A percentile compares a stretch with the other conserved stretches of the same genome.
Evolutionary conservation across 306 rosid species (phyloP).

Genomic region (Gynostemma pentaphyllum): DNA sequence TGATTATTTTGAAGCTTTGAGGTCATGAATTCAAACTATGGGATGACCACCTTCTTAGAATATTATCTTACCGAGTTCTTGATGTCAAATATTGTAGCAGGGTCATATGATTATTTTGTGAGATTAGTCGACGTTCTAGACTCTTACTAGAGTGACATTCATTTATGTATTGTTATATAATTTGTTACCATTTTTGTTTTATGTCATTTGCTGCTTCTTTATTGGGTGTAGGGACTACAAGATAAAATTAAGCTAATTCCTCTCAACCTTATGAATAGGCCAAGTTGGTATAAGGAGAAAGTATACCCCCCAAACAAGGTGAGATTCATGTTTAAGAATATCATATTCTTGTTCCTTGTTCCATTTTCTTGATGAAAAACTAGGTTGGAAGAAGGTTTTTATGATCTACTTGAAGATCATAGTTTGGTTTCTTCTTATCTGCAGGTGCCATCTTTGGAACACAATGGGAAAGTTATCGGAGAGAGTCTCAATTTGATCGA

Average conservation of each 20-base stretch:
- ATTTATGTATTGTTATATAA: neutral
- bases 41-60: too few species aligned
- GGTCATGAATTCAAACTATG: too few species aligned
- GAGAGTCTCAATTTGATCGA: constrained; percentile 85
- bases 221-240: constrained; percentile 45
- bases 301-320: constrained; percentile 59
- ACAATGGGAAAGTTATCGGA: constrained; percentile 64
- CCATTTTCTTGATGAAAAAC: neutral
- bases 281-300: constrained; percentile 78
- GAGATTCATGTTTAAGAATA: neutral
- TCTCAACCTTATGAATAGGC: constrained; percentile 49
- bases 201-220: neutral
- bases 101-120: too few species aligned
- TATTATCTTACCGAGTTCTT: too few species aligned
- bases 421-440: neutral
- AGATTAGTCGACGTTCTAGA: too few species aligned
- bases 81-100: too few species aligned
- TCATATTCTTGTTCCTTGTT: neutral
- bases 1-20: too few species aligned
- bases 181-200: neutral
- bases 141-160: too few species aligned
- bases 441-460: constrained; percentile 84
- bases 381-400: neutral
- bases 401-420: neutral
- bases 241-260: constrained; percentile 63